Base-by-base conservation (phyloP, 177 flowering plant species). In the Vitis hybrid region DNA sequence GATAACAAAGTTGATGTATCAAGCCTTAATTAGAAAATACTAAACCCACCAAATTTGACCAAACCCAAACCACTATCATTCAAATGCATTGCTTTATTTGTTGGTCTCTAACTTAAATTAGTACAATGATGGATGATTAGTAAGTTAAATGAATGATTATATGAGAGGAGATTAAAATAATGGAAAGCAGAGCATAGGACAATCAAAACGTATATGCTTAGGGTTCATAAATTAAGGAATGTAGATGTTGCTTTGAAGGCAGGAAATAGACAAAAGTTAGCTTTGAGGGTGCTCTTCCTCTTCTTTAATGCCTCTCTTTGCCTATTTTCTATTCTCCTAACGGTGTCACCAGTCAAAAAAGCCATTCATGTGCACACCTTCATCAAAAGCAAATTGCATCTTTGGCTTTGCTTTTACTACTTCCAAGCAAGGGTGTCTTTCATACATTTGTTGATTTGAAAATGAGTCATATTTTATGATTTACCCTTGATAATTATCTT, bases 211-310 rank as follows among this genome's bases (percentile, higher is more conserved):
- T 40, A 40, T 14, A 52, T 52, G 13, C 55, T 52, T 52, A 52
- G 55, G 55, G 14, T 14, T 52, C 55, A 52, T 52, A 52, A 54
- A 54, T 54, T 54, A 54, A 16, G 56, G 15, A 54, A 14, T 54
- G 13, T 54, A 14, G 56, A 54, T 54, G 56, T 54, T 54, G 56
- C 56, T 54, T 54, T 12, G 56, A 54, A 54, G 56, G 56, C 56
- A 54, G 56, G 56, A 54, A 14, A 54, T 54, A 54, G 56, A 54
- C 56, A 54, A 54, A 54, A 54, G 56, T 54, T 15, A 54, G 56
- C 56, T 12, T 54, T 54, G 56, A 54, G 56, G 16, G 15, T 14
- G 56, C 56, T 54, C 56, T 16, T 14, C 16, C 56, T 54, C 56
- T 54, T 54, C 56, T 54, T 54, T 54, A 54, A 54, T 54, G 16